These are phyloP conservation scores for Eucalyptus fibrosa DNA, from an alignment of 345 rosid species.

Conservation along the genomic window DNA sequence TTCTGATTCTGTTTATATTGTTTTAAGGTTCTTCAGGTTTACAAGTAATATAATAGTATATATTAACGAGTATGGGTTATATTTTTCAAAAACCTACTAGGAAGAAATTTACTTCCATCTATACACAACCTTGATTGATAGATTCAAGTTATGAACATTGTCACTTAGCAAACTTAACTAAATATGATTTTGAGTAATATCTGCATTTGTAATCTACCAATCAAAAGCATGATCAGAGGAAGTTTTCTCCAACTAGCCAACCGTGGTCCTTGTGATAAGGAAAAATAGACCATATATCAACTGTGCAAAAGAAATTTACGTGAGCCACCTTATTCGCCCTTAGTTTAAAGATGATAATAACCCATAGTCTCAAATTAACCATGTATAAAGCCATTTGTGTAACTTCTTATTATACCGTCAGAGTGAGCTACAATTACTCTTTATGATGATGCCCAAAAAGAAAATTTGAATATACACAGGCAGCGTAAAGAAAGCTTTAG, in stretches of 20 bases:
- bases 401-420: background rate
- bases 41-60: background rate
- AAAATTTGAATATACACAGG: background rate
- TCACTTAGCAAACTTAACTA: background rate
- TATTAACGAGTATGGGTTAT: background rate
- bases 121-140: background rate
- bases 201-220: background rate
- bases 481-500: background rate
- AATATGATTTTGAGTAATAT: background rate
- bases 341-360: background rate
- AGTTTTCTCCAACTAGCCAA: background rate
- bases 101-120: background rate
- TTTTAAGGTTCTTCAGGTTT: background rate
- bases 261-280: background rate
- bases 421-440: background rate
- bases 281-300: background rate
- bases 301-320: background rate
- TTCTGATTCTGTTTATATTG: background rate
- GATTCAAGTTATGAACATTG: background rate
- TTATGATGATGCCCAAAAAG: background rate
- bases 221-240: background rate
- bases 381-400: background rate
- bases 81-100: background rate
- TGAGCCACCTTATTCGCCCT: background rate
- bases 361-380: background rate